Conservation (phyloP, 371 early-diverging fungal species). For the Globomyces sp. region DNA sequence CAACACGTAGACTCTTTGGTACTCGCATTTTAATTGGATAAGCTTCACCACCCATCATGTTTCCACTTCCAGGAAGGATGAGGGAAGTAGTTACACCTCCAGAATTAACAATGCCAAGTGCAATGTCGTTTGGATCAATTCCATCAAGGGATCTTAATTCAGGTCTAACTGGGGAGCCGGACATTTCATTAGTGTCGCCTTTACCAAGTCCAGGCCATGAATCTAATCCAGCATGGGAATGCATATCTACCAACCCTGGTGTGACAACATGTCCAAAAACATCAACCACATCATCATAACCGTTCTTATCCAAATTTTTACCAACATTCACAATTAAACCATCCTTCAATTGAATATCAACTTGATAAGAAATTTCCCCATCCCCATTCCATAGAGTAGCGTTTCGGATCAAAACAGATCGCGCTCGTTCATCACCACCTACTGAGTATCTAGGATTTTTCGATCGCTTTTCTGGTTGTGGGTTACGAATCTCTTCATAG, state of each 20-base stretch:
- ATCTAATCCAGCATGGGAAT: conserved; percentile 58
- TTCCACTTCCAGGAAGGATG: conserved; percentile 75
- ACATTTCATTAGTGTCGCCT: conserved; percentile 71
- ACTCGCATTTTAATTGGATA: conserved; percentile 57
- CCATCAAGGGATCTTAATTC: conserved; percentile 31
- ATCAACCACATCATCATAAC: conserved; percentile 46
- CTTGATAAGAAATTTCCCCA: conserved; percentile 13
- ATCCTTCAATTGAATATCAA: conserved; percentile 17
- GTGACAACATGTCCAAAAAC: conserved; percentile 68
- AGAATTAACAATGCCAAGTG: conserved; percentile 62
- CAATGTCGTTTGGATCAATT: conserved; percentile 56
- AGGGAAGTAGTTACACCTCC: conserved; percentile 80
- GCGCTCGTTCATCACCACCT: background rate
- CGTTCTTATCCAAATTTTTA: background rate
- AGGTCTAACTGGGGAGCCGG: conserved; percentile 58
- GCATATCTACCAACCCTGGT: conserved; percentile 83
- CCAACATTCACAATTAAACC: conserved; percentile 20
- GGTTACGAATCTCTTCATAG: too few relatives aligned
- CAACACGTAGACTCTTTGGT: conserved; percentile 55
- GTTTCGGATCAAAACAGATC: conserved; percentile 15
- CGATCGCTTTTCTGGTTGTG: background rate
- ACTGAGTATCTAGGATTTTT: background rate
- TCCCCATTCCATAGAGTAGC: conserved; percentile 26
- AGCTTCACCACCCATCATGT: conserved; percentile 81
- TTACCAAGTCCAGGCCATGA: conserved; percentile 60